These are phyloP conservation scores for Hanseniaspora osmophila DNA, from an alignment of 805 yeast genomes.

Conservation along the genomic window DNA sequence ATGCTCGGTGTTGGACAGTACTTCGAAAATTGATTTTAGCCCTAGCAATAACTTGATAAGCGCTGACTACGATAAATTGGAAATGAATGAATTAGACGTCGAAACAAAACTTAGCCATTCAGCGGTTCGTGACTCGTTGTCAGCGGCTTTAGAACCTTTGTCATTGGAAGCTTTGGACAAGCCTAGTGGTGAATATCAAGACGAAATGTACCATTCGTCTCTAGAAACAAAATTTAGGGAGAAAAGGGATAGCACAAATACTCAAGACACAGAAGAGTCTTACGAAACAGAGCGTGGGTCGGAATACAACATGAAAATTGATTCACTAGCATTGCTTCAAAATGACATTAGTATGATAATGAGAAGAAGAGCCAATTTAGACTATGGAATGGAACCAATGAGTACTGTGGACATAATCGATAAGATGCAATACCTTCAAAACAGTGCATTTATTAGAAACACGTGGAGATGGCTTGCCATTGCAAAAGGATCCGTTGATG, in stretches of 20 bases:
- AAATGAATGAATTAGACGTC: constrained; percentile 17
- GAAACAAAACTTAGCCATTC: neutral
- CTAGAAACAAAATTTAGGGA: neutral
- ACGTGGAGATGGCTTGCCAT: constrained; percentile 88
- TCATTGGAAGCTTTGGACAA: constrained; percentile 22
- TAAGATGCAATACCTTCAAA: constrained; percentile 19
- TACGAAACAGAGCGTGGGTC: constrained; percentile 13
- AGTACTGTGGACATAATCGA: constrained; percentile 49
- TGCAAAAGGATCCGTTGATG: constrained; percentile 48
- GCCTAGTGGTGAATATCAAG: neutral
- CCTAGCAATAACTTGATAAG: constrained; percentile 53
- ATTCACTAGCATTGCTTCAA: constrained; percentile 33
- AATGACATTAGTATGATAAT: constrained; percentile 67
- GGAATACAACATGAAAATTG: constrained; percentile 12
- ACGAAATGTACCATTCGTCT: neutral
- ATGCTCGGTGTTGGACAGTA: constrained; percentile 60
- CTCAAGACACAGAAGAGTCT: constrained; percentile 1
- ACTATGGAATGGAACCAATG: constrained; percentile 59
- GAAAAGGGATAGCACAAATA: constrained; percentile 2
- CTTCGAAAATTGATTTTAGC: constrained; percentile 48
- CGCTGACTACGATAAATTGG: constrained; percentile 27
- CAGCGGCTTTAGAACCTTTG: constrained; percentile 11
- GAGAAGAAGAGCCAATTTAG: constrained; percentile 53
- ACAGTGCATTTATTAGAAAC: constrained; percentile 43
- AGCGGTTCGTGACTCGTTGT: constrained; percentile 10